Evolutionary conservation across 805 yeast species (phyloP), one percentile per base, ranked within the genome.

Genomic region (Starmerella apicola): DNA sequence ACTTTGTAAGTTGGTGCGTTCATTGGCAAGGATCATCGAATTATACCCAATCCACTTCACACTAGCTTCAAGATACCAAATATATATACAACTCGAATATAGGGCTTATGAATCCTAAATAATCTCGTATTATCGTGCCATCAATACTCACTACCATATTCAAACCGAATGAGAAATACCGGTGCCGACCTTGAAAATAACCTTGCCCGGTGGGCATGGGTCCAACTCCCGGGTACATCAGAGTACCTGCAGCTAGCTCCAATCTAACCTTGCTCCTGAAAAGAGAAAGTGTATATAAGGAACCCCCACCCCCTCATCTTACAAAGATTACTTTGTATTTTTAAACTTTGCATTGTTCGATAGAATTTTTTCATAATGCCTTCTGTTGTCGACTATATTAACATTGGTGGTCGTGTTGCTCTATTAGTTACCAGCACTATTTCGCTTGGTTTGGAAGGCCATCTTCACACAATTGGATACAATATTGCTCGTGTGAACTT

Each of bases 341-440:
- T n/a, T 28, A 15, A 9, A 6, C 16, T n/a, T n/a, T 8, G 13
- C n/a, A 8, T 6, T 12, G 28, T n/a, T 12, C 9, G 32, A 30
- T 9, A 30, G 15, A 8, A 25, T 10, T 16, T 19, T 7, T 17
- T 20, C 5, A 12, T 19, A 24, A 37, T 32, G 41, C 12, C 33
- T 32, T 20, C 34, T n/a, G 22, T 27, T 7, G 6, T 34, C 9
- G 21, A 19, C 21, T 7, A 15, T 18, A 12, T 36, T 25, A 44
- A 46, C 34, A 29, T 29, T 6, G 25, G 30, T 49, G 70, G 83
- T 54, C 81, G 97, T 68, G 66, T 61, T 33, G 52, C 75, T 38
- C 78, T 83, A 69, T 81, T 85, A 56, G 65, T 73, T 52, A 76
- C 82, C 63, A 69, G 82, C 46, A 76, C 76, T 42, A 74, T 91